These are phyloP conservation scores for Leptographium wingfieldii DNA, from an alignment of 2,329 filamentous ascomycete species.

Conservation along the genomic window DNA sequence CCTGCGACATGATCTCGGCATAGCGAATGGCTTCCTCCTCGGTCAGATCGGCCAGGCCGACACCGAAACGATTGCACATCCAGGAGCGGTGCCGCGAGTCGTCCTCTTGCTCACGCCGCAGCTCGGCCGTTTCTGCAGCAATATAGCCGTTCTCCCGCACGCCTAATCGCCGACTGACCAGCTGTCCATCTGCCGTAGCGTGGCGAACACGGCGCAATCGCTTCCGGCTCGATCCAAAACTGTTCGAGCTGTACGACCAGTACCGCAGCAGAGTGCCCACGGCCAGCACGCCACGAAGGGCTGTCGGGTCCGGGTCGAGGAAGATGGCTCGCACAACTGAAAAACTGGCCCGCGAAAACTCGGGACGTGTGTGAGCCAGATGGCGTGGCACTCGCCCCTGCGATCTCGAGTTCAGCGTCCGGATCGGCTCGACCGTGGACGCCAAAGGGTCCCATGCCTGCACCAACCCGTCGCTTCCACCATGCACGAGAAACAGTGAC, in stretches of 20 bases:
- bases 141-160: constrained; percentile 71
- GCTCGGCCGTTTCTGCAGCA: constrained; percentile 68
- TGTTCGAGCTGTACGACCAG: constrained; percentile 81
- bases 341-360: constrained; percentile 58
- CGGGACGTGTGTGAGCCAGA: constrained; percentile 37
- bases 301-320: constrained; percentile 76
- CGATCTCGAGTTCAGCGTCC: constrained; percentile 77
- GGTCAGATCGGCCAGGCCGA: constrained; percentile 56
- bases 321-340: constrained; percentile 73
- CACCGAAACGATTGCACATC: constrained; percentile 69
- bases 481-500: constrained; percentile 79
- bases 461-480: constrained; percentile 86
- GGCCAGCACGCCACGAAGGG: constrained; percentile 74
- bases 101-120: constrained; percentile 59
- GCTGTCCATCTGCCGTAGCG: constrained; percentile 42
- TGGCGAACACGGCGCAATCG: constrained; percentile 69
- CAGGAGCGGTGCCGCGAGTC: constrained; percentile 55
- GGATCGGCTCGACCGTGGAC: constrained; percentile 63
- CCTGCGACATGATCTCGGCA: constrained; percentile 53
- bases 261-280: constrained; percentile 80
- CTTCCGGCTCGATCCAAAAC: constrained; percentile 60
- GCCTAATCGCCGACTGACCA: constrained; percentile 41
- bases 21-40: constrained; percentile 55
- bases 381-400: constrained; percentile 72
- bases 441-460: constrained; percentile 95